A percentile compares a stretch with the other conserved stretches of the same genome.
Conservation (phyloP, 2,329 filamentous ascomycete species). For the Venturia asperata region DNA sequence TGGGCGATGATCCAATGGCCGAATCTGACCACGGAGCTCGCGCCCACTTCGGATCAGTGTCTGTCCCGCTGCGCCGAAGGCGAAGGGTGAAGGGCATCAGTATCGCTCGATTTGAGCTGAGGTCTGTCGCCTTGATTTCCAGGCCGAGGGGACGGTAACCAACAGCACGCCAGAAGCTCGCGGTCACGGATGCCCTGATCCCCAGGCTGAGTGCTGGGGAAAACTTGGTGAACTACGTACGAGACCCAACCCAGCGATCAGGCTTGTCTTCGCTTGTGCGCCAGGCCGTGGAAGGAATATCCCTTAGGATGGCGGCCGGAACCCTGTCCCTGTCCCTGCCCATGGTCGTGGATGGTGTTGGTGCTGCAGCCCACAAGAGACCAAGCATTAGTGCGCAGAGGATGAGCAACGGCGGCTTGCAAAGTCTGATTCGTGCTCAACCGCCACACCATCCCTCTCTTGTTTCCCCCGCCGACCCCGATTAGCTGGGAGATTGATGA, state of each 20-base stretch:
- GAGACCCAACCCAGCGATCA: conserved; percentile 3
- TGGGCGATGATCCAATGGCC: conserved; percentile 2
- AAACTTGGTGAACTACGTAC: conserved; percentile 3
- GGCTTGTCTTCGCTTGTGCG: conserved; percentile 10
- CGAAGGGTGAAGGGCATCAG: too few species aligned
- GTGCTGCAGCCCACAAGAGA: conserved; percentile 16
- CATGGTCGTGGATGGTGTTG: conserved; percentile 10
- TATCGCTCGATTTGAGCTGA: background rate
- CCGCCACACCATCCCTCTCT: conserved; percentile 16
- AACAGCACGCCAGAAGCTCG: conserved; percentile 6
- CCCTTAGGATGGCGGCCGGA: background rate
- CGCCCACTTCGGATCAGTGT: background rate
- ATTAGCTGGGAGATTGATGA: conserved; percentile 18
- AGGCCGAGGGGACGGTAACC: background rate
- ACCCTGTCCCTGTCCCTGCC: conserved; percentile 8
- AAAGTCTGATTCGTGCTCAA: conserved; percentile 15
- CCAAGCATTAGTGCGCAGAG: conserved; percentile 11
- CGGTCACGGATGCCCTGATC: background rate
- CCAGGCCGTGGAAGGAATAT: background rate
- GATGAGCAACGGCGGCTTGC: conserved; percentile 6
- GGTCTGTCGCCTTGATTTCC: background rate
- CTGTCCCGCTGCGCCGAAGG: background rate
- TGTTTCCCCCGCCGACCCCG: conserved; percentile 16
- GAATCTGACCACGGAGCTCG: background rate
- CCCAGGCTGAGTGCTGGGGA: background rate